phyloP scores from a whole-genome alignment of 2,329 filamentous ascomycete genomes.

The Tolypocladium tundrense region DNA sequence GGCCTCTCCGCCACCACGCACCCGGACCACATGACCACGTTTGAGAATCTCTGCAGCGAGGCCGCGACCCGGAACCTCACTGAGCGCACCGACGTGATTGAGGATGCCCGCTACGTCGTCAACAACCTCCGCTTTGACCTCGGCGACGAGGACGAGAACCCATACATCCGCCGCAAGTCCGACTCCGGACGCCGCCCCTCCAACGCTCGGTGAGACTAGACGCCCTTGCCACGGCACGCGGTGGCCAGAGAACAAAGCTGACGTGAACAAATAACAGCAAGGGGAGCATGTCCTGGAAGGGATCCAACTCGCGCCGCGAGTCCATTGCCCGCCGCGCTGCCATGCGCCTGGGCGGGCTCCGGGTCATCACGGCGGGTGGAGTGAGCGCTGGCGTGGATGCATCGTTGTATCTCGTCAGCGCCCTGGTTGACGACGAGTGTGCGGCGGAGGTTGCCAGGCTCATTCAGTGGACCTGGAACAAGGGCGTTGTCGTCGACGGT shows the following conservation, averaged over 20 bases:
- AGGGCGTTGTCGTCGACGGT: constrained; percentile 75
- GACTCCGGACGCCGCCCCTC: constrained; percentile 52
- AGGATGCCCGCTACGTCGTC: constrained; percentile 74
- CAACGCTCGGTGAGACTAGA: constrained; percentile 43
- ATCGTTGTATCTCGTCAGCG: constrained; percentile 73
- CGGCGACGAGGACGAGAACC: constrained; percentile 71
- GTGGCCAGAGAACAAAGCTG: background rate
- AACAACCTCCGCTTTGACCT: constrained; percentile 86
- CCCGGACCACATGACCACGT: constrained; percentile 66
- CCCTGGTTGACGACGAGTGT: constrained; percentile 66
- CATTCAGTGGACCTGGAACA: constrained; percentile 78
- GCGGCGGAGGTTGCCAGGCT: constrained; percentile 64
- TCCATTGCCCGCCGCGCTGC: constrained; percentile 69
- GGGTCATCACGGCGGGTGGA: constrained; percentile 73
- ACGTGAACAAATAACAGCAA: constrained; percentile 39
- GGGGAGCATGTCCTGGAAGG: constrained; percentile 74
- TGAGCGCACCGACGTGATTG: constrained; percentile 73
- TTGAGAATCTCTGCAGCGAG: constrained; percentile 74
- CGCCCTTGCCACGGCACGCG: background rate
- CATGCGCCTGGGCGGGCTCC: constrained; percentile 58
- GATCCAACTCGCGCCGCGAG: constrained; percentile 64
- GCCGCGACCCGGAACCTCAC: constrained; percentile 58
- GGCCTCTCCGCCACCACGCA: constrained; percentile 76
- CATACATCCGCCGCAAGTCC: constrained; percentile 69
- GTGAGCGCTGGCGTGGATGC: constrained; percentile 75